Evolutionary conservation across 2,329 filamentous ascomycete species (phyloP).

Genomic region (Fusarium brachygibbosum): DNA sequence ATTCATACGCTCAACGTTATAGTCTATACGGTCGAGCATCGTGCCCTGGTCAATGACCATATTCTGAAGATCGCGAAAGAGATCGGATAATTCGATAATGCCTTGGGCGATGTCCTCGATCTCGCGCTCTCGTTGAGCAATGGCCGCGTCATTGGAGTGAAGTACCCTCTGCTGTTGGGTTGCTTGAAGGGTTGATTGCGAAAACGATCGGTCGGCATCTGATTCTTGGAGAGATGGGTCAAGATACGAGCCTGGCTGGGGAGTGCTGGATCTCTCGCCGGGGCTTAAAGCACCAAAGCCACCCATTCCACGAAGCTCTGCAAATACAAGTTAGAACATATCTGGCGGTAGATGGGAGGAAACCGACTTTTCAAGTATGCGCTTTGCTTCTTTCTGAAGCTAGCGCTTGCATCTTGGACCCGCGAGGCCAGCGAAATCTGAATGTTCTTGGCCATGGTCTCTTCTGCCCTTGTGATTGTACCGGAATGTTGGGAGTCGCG

Average conservation of each 20-base stretch:
- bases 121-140: slow-evolving; percentile 92
- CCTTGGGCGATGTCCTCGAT: slow-evolving; percentile 98
- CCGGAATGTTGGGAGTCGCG: slow-evolving; percentile 81
- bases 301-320: slow-evolving; percentile 81
- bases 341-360: background rate
- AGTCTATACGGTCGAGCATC: slow-evolving; percentile 94
- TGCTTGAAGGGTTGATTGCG: slow-evolving; percentile 87
- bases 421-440: slow-evolving; percentile 89
- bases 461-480: slow-evolving; percentile 83
- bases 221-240: slow-evolving; percentile 94
- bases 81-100: slow-evolving; percentile 95
- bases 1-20: slow-evolving; percentile 97
- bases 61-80: slow-evolving; percentile 94
- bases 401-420: slow-evolving; percentile 91
- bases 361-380: slow-evolving; percentile 88
- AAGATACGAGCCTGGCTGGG: slow-evolving; percentile 69
- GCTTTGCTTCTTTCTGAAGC: slow-evolving; percentile 97
- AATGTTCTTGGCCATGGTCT: slow-evolving; percentile 96
- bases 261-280: slow-evolving; percentile 67
- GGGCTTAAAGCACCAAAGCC: slow-evolving; percentile 66
- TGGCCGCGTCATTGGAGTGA: slow-evolving; percentile 83
- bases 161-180: slow-evolving; percentile 76
- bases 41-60: slow-evolving; percentile 97
- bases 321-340: slow-evolving; percentile 10
- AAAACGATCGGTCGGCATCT: slow-evolving; percentile 92